phyloP scores from a whole-genome alignment of 2,329 filamentous ascomycete genomes.

The Alternaria sp. region DNA sequence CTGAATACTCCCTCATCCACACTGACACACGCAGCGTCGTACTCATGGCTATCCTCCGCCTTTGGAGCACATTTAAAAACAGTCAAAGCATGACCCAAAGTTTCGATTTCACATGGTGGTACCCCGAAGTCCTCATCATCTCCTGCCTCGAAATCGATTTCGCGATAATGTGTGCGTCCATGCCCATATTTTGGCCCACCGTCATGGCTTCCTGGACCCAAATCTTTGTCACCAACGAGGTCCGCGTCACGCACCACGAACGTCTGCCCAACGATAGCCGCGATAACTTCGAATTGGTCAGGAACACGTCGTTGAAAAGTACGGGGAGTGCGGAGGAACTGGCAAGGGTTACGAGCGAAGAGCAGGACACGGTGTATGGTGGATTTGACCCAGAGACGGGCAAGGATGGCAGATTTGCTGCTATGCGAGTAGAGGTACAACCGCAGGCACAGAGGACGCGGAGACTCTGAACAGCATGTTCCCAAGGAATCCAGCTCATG shows the following conservation, averaged over 20 bases:
- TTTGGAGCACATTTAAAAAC: constrained; percentile 35
- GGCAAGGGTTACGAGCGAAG: constrained; percentile 17
- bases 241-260: constrained; percentile 35
- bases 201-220: constrained; percentile 34
- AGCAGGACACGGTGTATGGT: constrained; percentile 12
- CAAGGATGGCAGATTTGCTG: background rate
- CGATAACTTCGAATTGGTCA: constrained; percentile 27
- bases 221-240: constrained; percentile 45
- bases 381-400: constrained; percentile 16
- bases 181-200: constrained; percentile 48
- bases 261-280: constrained; percentile 14
- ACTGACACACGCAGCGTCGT: constrained; percentile 29
- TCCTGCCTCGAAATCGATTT: constrained; percentile 44
- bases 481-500: background rate
- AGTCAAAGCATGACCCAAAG: constrained; percentile 9
- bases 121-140: constrained; percentile 36
- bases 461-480: background rate
- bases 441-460: background rate
- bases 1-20: background rate
- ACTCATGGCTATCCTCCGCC: constrained; percentile 36
- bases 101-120: constrained; percentile 44
- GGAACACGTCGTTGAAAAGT: constrained; percentile 26
- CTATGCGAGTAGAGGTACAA: constrained; percentile 14
- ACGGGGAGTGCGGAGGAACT: constrained; percentile 28
- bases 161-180: constrained; percentile 45